phyloP scores from a whole-genome alignment of 495 filamentous ascomycete species.

The Podospora appendiculata region DNA sequence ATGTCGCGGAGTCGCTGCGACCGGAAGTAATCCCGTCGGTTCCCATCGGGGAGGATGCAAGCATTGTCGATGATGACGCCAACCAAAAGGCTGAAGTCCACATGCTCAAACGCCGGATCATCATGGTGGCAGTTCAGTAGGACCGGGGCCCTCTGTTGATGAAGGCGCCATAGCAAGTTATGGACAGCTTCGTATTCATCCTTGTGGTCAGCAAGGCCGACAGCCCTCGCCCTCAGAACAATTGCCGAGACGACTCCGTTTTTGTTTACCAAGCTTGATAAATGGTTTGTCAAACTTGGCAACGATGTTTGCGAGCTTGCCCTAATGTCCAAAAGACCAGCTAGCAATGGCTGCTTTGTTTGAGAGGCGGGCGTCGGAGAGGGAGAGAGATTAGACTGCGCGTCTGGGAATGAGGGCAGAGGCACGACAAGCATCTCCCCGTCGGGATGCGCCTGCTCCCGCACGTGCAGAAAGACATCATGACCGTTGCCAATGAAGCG shows the following conservation, averaged over 20 bases:
- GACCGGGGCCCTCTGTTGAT: slow-evolving; percentile 3
- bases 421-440: not conserved
- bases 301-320: not conserved
- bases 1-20: slow-evolving; percentile 32
- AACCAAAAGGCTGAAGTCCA: slow-evolving; percentile 6
- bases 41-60: slow-evolving; percentile 38
- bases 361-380: not conserved
- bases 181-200: not conserved
- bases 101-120: not conserved
- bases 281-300: slow-evolving; percentile 1
- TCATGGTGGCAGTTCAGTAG: slow-evolving; percentile 8
- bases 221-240: not conserved
- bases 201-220: not conserved
- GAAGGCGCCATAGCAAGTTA: slow-evolving; percentile 4
- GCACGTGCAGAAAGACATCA: too few relatives aligned
- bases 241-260: not conserved
- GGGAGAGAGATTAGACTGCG: not conserved
- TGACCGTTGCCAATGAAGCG: not conserved
- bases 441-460: too few relatives aligned
- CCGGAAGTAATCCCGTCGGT: slow-evolving; percentile 45
- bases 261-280: slow-evolving; percentile 3
- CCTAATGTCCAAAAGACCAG: not conserved
- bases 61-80: slow-evolving; percentile 44
- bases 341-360: not conserved
- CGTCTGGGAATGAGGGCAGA: not conserved